Conservation (phyloP, 169 alveolate genomes). For the Eimeria tenella region DNA sequence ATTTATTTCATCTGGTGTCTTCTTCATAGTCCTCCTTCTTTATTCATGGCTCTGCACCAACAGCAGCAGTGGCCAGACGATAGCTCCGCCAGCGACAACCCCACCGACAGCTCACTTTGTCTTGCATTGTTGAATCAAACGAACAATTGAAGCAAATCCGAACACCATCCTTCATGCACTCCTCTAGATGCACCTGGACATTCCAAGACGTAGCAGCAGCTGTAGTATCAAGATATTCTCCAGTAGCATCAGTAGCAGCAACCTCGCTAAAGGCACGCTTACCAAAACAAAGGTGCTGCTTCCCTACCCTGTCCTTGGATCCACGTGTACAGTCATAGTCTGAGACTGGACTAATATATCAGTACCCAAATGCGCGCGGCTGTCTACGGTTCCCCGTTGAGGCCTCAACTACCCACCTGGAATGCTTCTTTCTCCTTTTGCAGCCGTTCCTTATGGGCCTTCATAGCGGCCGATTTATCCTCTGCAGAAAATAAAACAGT, state of each 20-base stretch:
- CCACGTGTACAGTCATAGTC: too few species aligned
- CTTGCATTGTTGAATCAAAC: constrained; percentile 30
- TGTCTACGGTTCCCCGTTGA: too few species aligned
- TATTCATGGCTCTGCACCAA: not conserved
- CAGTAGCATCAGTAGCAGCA: not conserved
- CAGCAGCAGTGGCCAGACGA: not conserved
- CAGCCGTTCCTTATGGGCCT: constrained; percentile 21
- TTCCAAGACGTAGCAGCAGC: not conserved
- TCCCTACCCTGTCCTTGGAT: too few species aligned
- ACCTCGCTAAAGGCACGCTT: not conserved
- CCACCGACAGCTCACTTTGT: not conserved
- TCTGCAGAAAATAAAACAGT: constrained; percentile 1
- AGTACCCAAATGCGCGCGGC: too few species aligned
- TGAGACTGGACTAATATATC: too few species aligned
- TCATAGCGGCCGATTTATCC: constrained; percentile 33
- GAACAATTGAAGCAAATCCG: constrained; percentile 42
- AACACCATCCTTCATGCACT: not conserved
- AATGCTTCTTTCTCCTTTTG: constrained; percentile 5
- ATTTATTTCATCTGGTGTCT: not conserved
- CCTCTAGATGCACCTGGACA: constrained; percentile 1
- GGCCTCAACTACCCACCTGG: not conserved
- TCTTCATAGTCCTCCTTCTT: not conserved
- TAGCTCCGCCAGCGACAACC: not conserved
- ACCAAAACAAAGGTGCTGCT: too few species aligned
- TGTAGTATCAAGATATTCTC: not conserved